A percentile compares a stretch with the other conserved stretches of the same genome.
phyloP scores from a whole-genome alignment of 192 early-diverging fungal species.

The Coemansia asiatica region DNA sequence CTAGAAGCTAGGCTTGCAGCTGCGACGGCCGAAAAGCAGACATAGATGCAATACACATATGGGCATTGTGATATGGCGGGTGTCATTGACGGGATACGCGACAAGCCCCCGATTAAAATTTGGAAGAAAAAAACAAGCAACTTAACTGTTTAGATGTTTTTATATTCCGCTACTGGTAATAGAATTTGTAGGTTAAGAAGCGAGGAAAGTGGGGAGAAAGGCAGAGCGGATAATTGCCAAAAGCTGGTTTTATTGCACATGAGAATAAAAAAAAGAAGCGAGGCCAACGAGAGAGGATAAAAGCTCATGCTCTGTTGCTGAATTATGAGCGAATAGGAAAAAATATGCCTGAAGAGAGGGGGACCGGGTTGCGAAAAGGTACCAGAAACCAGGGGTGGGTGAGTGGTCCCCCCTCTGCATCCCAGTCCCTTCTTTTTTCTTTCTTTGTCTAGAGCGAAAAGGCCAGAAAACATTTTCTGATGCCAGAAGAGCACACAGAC shows the following conservation, averaged over 20 bases:
- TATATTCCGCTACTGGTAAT: too few relatives aligned
- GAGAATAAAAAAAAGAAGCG: not conserved
- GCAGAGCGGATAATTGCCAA: not conserved
- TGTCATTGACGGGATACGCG: too few relatives aligned
- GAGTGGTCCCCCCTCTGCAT: not conserved
- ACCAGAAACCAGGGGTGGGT: not conserved
- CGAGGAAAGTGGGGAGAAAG: not conserved
- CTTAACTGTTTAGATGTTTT: too few relatives aligned
- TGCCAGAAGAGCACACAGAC: not conserved
- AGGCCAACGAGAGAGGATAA: not conserved
- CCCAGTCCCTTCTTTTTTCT: not conserved
- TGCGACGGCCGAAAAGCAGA: not conserved
- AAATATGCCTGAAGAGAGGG: not conserved
- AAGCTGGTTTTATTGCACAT: constrained; percentile 1
- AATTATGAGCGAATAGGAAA: not conserved
- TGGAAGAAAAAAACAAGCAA: not conserved
- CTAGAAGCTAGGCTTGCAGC: constrained; percentile 32
- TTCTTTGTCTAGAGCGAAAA: not conserved
- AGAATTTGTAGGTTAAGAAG: not conserved
- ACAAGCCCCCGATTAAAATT: too few relatives aligned
- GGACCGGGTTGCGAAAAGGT: not conserved
- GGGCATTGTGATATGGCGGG: not conserved
- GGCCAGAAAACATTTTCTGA: not conserved
- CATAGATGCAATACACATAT: not conserved
- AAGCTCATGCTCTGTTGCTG: not conserved